Conservation (phyloP, 192 early-diverging fungal species). For the Ambispora gerdemannii region DNA sequence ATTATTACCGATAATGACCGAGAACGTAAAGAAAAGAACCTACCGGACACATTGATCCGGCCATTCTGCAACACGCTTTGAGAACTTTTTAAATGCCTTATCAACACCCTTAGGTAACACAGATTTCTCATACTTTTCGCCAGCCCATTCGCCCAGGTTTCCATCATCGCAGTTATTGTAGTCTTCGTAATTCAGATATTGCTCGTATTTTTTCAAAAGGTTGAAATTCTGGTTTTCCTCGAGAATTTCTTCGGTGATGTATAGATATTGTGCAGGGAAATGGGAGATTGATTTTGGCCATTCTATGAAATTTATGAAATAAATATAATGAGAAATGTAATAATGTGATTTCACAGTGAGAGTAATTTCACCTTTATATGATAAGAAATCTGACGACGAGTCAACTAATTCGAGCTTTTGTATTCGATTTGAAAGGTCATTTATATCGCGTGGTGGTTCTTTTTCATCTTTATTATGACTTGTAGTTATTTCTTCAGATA, state of each 20-base stretch:
- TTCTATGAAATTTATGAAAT: not conserved
- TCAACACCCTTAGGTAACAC: constrained; percentile 68
- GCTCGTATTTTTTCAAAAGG: constrained; percentile 40
- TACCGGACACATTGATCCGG: constrained; percentile 83
- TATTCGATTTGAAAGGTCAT: no score
- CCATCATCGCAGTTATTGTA: constrained; percentile 38
- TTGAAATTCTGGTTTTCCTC: constrained; percentile 42
- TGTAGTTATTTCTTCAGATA: no score
- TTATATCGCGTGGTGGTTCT: no score
- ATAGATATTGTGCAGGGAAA: constrained; percentile 53
- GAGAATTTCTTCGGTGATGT: constrained; percentile 52
- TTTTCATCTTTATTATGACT: no score
- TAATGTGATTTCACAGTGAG: no score
- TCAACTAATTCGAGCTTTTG: no score
- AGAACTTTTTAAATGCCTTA: constrained; percentile 78
- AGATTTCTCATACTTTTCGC: constrained; percentile 80
- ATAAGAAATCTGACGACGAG: no score
- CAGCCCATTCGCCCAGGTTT: constrained; percentile 57
- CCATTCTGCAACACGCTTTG: constrained; percentile 62
- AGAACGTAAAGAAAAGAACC: no score
- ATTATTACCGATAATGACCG: no score
- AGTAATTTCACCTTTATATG: not conserved
- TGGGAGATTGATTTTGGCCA: constrained; percentile 37
- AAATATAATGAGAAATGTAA: no score
- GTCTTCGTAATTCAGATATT: constrained; percentile 45